These are phyloP conservation scores for Phaeotremella skinneri DNA, from an alignment of 768 basidiomycete genomes.

Conservation along the genomic window DNA sequence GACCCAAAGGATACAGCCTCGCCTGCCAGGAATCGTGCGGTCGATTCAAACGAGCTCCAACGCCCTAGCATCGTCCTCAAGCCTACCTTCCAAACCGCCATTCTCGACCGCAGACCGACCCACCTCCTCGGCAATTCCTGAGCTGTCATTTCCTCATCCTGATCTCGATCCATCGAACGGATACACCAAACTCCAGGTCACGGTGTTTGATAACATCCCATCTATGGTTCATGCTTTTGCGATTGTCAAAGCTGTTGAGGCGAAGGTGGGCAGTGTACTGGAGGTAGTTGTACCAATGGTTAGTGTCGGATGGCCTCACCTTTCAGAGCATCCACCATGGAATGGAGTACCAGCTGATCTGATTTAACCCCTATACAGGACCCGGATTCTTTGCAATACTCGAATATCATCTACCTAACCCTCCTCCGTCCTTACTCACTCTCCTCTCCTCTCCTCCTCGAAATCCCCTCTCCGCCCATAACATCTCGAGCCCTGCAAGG, in stretches of 20 bases:
- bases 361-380: conserved; percentile 6
- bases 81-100: not conserved
- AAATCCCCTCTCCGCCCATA: conserved; percentile 23
- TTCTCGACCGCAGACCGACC: not conserved
- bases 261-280: conserved; percentile 23
- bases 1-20: too few species aligned
- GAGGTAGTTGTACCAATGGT: conserved; percentile 21
- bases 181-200: conserved; percentile 18
- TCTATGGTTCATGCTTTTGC: conserved; percentile 30
- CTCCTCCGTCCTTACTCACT: conserved; percentile 24
- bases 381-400: conserved; percentile 12
- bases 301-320: conserved; percentile 7
- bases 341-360: not conserved
- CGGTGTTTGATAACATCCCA: conserved; percentile 13
- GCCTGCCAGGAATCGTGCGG: not conserved
- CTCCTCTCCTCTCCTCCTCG: conserved; percentile 14
- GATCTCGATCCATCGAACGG: conserved; percentile 21
- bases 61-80: not conserved
- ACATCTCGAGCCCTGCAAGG: conserved; percentile 14
- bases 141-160: conserved; percentile 25
- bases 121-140: conserved; percentile 1
- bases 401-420: conserved; percentile 17
- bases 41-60: not conserved
- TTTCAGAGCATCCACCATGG: not conserved
- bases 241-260: conserved; percentile 35